Evolutionary conservation across 116 monocot species (phyloP).

Genomic region (Phalaenopsis hybrid): DNA sequence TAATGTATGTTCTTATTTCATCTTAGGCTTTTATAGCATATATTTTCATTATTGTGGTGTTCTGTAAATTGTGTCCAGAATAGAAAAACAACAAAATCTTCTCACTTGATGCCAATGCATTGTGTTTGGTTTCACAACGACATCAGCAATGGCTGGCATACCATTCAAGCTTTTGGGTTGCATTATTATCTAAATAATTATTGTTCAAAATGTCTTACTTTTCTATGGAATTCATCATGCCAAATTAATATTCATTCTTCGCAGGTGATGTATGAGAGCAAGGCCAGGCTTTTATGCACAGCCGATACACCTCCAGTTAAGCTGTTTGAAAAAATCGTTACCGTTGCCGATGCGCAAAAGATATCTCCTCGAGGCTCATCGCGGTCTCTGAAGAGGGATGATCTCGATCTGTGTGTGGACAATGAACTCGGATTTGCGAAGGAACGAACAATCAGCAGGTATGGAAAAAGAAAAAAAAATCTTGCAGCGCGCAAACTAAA

Average conservation of each 20-base stretch:
- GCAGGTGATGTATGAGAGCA: conserved; percentile 96
- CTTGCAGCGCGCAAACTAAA: no score
- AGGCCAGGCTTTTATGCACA: conserved; percentile 68
- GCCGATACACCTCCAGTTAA: conserved; percentile 60
- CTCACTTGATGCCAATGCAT: no score
- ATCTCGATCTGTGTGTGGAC: conserved; percentile 80
- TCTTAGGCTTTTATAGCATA: no score
- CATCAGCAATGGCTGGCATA: no score
- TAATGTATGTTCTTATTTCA: no score
- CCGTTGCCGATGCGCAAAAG: conserved; percentile 66
- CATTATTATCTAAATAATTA: neutral
- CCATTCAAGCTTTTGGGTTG: neutral
- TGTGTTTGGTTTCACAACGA: no score
- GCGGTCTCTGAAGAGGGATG: conserved; percentile 56
- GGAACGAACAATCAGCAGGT: conserved; percentile 97
- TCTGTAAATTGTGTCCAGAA: no score
- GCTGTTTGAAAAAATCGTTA: conserved; percentile 71
- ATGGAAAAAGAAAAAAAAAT: neutral
- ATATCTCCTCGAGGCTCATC: conserved; percentile 77
- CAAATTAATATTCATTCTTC: neutral
- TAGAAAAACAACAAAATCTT: no score
- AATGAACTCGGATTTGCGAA: conserved; percentile 94
- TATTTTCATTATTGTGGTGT: no score
- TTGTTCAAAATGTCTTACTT: neutral
- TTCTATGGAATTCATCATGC: neutral